A percentile compares a stretch with the other conserved stretches of the same genome.
Conservation (phyloP, 345 rosid genomes). For the Moringa oleifera region DNA sequence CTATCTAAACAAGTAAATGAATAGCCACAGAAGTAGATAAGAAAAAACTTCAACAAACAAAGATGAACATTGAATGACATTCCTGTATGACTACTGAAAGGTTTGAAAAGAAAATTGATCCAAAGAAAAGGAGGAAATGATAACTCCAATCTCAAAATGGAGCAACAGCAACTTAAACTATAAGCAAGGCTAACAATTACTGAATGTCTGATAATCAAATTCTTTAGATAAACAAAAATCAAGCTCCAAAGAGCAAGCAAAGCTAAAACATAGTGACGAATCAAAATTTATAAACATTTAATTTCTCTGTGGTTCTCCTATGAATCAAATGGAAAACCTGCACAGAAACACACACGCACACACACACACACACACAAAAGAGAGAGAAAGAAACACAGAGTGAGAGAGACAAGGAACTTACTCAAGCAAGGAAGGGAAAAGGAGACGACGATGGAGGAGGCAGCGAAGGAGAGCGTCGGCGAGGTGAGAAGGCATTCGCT, state of each 20-base stretch:
- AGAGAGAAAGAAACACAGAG: not conserved
- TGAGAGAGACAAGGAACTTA: conserved; percentile 17
- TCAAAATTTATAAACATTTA: not conserved
- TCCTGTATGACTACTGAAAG: too few relatives aligned
- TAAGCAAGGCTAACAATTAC: not conserved
- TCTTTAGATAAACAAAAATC: conserved; percentile 4
- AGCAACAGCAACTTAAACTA: too few relatives aligned
- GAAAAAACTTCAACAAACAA: too few relatives aligned
- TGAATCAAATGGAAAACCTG: too few relatives aligned
- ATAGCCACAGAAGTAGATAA: too few relatives aligned
- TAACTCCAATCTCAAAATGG: not conserved
- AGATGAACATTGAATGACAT: not conserved
- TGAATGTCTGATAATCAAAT: not conserved
- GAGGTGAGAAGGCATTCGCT: conserved; percentile 67
- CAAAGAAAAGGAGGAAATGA: not conserved
- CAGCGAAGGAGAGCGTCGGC: conserved; percentile 66
- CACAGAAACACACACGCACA: too few relatives aligned
- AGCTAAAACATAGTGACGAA: not conserved
- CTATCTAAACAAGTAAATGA: not conserved
- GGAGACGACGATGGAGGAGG: conserved; percentile 65
- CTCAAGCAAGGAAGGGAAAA: conserved; percentile 92
- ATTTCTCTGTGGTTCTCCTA: not conserved
- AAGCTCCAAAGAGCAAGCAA: not conserved
- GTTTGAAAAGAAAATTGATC: too few relatives aligned
- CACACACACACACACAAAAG: not conserved